phyloP scores from a whole-genome alignment of 352 stramenopile species.

The Globisporangium cederbergense region DNA sequence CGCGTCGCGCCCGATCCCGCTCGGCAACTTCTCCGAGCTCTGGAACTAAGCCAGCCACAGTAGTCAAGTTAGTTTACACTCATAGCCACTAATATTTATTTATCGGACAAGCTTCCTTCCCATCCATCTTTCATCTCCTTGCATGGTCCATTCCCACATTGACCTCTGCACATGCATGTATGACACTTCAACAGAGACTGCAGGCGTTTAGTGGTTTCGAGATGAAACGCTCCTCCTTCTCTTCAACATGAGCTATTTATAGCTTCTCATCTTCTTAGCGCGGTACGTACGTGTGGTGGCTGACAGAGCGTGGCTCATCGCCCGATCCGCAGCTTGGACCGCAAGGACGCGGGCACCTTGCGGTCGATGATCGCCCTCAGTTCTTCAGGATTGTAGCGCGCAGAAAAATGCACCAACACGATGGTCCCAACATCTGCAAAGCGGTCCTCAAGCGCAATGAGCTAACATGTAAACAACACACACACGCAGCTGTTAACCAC shows the following conservation, averaged over 20 bases:
- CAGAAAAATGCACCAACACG: slow-evolving; percentile 76
- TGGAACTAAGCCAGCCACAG: slow-evolving; percentile 37
- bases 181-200: neutral
- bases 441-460: slow-evolving; percentile 34
- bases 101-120: slow-evolving; percentile 16
- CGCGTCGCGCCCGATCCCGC: slow-evolving; percentile 63
- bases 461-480: slow-evolving; percentile 9
- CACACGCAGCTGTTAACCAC: neutral
- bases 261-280: neutral
- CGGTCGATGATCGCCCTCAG: slow-evolving; percentile 29
- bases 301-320: neutral
- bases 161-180: neutral
- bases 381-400: slow-evolving; percentile 41
- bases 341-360: slow-evolving; percentile 33
- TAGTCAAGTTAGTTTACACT: slow-evolving; percentile 9
- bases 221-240: neutral
- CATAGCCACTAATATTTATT: slow-evolving; percentile 29
- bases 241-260: neutral
- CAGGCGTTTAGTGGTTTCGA: neutral
- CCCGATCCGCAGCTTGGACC: slow-evolving; percentile 32
- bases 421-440: slow-evolving; percentile 54
- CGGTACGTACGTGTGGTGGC: neutral
- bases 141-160: neutral
- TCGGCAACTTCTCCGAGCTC: slow-evolving; percentile 78
- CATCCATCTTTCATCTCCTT: neutral